Evolutionary conservation across 2,329 filamentous ascomycete species (phyloP), one percentile per base, ranked within the genome.

Genomic region (Dactylellina haptotyla): DNA sequence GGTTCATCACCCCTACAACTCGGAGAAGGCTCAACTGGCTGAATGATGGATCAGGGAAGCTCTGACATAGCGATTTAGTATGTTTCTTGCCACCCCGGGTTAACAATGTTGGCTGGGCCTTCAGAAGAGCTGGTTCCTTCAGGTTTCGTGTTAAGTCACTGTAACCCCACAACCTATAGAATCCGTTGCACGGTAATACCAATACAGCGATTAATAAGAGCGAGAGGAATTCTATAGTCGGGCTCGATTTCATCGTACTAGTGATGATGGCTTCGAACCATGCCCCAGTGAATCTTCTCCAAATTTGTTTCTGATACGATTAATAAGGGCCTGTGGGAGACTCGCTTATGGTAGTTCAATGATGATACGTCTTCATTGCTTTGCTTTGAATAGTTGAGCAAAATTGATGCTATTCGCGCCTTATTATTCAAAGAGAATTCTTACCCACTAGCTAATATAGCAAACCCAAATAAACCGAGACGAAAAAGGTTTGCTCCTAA

Each of bases 151-250:
- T 25, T 20, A 69, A 37, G 25, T 69, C 64, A 8, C 10, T 69
- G 32, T 61, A 69, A 1, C 64, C 64, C 64, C 64, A 69, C 20
- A 61, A 18, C 5, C 64, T 45, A 34, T 69, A 61, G 18, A 69
- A 69, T 9, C 54, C 64, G 8, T 25, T 12, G 16, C 45, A 53
- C 4, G 45, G 46, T 4, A 20, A 6, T 5, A 28, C 8, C 8
- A 66, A 39, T 0, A 39, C 14, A 30, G 43, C 25, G 23, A 25
- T 48, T n/a, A 14, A 10, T 18, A 66, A 8, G 23, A 58, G 4
- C 1, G 9, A 5, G 5, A 14, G n/a, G 41, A 2, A 3, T 0
- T 26, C 18, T 3, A 56, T 12, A 12, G 20, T 26, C 2, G n/a
- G 6, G 9, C 9, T 41, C 41, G 41, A 4, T n/a, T 26, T 41